Base-by-base conservation (phyloP, 768 basidiomycete genomes). In the Leccinum subgranulosum region DNA sequence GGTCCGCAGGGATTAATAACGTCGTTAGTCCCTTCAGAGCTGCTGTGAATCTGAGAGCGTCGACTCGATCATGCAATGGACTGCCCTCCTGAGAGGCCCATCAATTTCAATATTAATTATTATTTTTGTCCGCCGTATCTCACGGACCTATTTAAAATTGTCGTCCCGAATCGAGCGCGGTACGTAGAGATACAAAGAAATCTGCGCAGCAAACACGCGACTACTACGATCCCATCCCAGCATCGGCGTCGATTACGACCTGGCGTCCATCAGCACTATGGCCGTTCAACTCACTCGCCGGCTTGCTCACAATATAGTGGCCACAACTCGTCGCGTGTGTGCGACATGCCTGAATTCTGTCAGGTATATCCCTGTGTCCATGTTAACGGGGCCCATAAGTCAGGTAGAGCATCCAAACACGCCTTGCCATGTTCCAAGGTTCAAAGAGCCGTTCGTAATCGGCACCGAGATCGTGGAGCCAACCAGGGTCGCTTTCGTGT, bases 351-450 rank as follows among this genome's bases (percentile, higher is more conserved):
- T 78, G 71, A 94, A 94, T 71, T 96, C 94, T 3, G 88, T 87
- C 47, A 95, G 79, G 69, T 95, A 95, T 54, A 94, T 92, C 1
- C 94, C 91, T 80, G 48, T 9, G 27, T 45, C 31, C 33, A 27
- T 27, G 29, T 69, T 55, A 54, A 43, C 36, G 31, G 34, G 33
- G 51, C 21, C 15, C 29, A 43, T 28, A 15, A 25, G 49, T 36
- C 1, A 50, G n/a, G n/a, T 14, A 19, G 51, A 49, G 9, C 45
- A 56, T 45, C 19, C 25, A 54, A 23, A 65, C 72, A 50, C 34
- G 83, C 92, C 94, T 81, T 97, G 94, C 94, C 94, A 97, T 23
- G 91, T 94, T 11, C 94, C 94, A 51, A 97, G 75, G 60, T 87
- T 90, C 62, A 96, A 75, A 49, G 78, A 75, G 6, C 84, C 91